Conservation (phyloP, 2,329 filamentous ascomycete species). For the Trichoderma hamatum region DNA sequence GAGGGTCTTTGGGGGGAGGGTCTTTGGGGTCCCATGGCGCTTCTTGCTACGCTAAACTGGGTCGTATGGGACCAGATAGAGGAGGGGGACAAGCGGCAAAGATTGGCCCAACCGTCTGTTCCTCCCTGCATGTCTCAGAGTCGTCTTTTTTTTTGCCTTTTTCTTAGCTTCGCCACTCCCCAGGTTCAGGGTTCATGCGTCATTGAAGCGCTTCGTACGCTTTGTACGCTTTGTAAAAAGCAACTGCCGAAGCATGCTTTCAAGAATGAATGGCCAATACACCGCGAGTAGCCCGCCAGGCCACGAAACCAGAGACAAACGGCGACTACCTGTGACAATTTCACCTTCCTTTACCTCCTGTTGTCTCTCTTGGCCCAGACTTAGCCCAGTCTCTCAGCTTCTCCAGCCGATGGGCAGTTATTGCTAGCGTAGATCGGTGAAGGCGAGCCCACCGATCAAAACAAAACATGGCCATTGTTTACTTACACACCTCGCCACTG, state of each 20-base stretch:
- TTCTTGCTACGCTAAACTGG: not conserved
- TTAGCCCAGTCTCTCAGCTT: not conserved
- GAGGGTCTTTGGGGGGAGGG: not conserved
- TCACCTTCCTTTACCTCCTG: not conserved
- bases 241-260: not conserved
- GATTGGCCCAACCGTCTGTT: slow-evolving; percentile 7
- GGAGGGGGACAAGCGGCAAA: slow-evolving; percentile 2
- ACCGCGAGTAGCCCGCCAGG: not conserved
- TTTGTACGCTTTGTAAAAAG: too few species aligned
- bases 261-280: slow-evolving; percentile 13
- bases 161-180: slow-evolving; percentile 9
- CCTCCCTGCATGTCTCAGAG: slow-evolving; percentile 20
- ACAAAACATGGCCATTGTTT: slow-evolving; percentile 35
- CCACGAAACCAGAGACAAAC: slow-evolving; percentile 9
- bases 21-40: not conserved
- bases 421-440: not conserved
- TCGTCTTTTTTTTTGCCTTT: not conserved
- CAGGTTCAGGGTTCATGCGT: slow-evolving; percentile 6
- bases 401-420: not conserved
- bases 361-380: slow-evolving; percentile 11
- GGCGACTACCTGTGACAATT: not conserved
- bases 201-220: not conserved
- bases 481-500: slow-evolving; percentile 10
- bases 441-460: slow-evolving; percentile 34
- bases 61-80: not conserved